Evolutionary conservation across 805 yeast species (phyloP).

Genomic region (Starmerella powellii): DNA sequence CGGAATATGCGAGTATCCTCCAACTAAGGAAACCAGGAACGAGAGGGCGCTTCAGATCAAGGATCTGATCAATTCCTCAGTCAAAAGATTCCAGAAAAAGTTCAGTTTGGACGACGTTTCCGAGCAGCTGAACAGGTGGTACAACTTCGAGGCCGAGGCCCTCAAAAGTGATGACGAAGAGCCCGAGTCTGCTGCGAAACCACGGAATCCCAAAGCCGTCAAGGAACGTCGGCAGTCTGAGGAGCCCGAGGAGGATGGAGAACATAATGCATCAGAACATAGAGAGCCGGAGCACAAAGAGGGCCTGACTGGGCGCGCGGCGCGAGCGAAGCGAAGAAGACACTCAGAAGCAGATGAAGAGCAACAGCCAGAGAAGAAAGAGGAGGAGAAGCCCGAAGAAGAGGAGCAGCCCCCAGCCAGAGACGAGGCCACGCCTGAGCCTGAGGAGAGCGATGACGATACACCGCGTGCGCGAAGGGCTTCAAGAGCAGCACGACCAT

Average conservation of each 20-base stretch:
- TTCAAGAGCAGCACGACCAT: constrained; percentile 10
- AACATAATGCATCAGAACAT: too few relatives aligned
- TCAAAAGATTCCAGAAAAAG: constrained; percentile 15
- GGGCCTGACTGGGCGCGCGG: neutral
- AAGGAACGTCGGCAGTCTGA: neutral
- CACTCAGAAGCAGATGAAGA: constrained; percentile 2
- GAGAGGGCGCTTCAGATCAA: constrained; percentile 2
- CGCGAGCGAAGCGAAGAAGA: neutral
- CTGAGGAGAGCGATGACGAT: neutral
- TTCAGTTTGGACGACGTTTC: constrained; percentile 8
- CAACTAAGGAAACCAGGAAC: neutral
- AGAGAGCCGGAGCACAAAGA: too few relatives aligned
- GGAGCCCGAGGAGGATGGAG: neutral
- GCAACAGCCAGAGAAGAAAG: neutral
- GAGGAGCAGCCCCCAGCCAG: neutral
- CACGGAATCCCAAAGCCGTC: too few relatives aligned
- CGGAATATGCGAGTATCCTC: constrained; percentile 11
- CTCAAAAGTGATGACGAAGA: too few relatives aligned
- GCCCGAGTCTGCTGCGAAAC: too few relatives aligned
- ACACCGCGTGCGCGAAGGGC: constrained; percentile 1
- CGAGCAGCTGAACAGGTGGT: constrained; percentile 6
- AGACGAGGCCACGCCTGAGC: too few relatives aligned
- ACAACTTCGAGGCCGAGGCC: constrained; percentile 1
- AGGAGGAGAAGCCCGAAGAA: neutral
- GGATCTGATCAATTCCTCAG: constrained; percentile 6